Percentiles rank a stretch among this genome's conserved stretches.
These are phyloP conservation scores for Zymoseptoria passerinii DNA, from an alignment of 2,329 filamentous ascomycete genomes.

Conservation along the genomic window DNA sequence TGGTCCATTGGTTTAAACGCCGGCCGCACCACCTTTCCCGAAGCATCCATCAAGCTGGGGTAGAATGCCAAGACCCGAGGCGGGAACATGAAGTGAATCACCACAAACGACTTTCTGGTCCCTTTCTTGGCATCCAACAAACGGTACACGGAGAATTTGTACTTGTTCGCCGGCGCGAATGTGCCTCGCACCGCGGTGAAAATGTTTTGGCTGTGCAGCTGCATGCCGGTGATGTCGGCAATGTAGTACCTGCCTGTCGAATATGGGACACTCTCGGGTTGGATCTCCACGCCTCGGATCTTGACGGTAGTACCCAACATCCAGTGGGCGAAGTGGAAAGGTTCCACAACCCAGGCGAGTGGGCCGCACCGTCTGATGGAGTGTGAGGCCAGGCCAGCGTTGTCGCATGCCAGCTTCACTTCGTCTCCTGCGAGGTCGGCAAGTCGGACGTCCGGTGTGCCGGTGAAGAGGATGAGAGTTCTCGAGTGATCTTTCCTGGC, in stretches of 20 bases:
- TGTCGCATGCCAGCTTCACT: background rate
- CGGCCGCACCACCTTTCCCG: background rate
- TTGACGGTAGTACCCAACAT: background rate
- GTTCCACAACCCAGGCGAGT: background rate
- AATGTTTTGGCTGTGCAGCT: background rate
- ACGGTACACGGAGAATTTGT: background rate
- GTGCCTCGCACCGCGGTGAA: background rate
- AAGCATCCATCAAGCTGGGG: background rate
- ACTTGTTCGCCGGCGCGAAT: background rate
- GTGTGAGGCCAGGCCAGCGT: background rate
- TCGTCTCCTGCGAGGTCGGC: background rate
- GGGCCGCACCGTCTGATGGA: background rate
- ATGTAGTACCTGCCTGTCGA: background rate
- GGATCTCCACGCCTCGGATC: background rate
- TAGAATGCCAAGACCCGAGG: background rate
- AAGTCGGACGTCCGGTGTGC: background rate
- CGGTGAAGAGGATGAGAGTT: background rate
- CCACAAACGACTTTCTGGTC: background rate
- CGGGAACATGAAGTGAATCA: background rate
- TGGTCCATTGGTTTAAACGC: background rate
- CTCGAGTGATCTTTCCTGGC: background rate
- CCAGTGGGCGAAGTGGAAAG: background rate
- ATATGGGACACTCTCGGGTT: background rate
- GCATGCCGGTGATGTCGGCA: background rate
- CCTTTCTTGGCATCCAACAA: background rate